Base-by-base conservation (phyloP, 768 basidiomycete species). In the Royoungia palumana region DNA sequence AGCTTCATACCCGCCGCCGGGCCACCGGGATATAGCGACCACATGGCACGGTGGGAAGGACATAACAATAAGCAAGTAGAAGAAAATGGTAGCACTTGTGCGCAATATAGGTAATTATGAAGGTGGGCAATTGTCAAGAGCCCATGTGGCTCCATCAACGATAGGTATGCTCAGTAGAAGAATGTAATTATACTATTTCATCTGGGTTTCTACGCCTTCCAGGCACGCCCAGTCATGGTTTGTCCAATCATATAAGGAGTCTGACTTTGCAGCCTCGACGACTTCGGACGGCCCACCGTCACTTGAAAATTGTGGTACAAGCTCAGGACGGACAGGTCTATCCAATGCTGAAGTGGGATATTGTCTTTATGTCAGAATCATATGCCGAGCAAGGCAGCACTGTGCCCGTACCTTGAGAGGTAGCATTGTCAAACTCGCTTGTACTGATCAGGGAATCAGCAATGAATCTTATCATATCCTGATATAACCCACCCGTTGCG, bases 341-440 rank as follows among this genome's bases (percentile, higher is more conserved):
- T 55, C 47, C 10, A 55, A 19, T 1, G 62, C 64, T 66, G 30
- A 28, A 28, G 7, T 4, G 24, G 22, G 44, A 32, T 14, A 28
- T 20, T 2, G n/a, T 25, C 17, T 27, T 19, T 1, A 14, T 41
- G 40, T 65, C 58, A 63, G 46, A 48, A 45, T 38, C 8, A 13
- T 19, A 22, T 20, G 28, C 14, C 44, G 41, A 38, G 39, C 36
- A 13, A 22, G 41, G 30, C 16, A 19, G 17, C 16, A 35, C 22
- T 22, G 8, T 27, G 25, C 37, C 24, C 59, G 40, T 46, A 67
- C 67, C 65, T 55, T 48, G 47, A 19, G 36, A 44, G 28, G 51
- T 34, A 41, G 60, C 32, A 20, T 48, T 40, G 32, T 54, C 44
- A 49, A 69, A 69, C 49, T 67, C 63, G 37, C 40, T 56, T 37